Conservation (phyloP, 2,329 filamentous ascomycete genomes). For the Alternaria rosae region DNA sequence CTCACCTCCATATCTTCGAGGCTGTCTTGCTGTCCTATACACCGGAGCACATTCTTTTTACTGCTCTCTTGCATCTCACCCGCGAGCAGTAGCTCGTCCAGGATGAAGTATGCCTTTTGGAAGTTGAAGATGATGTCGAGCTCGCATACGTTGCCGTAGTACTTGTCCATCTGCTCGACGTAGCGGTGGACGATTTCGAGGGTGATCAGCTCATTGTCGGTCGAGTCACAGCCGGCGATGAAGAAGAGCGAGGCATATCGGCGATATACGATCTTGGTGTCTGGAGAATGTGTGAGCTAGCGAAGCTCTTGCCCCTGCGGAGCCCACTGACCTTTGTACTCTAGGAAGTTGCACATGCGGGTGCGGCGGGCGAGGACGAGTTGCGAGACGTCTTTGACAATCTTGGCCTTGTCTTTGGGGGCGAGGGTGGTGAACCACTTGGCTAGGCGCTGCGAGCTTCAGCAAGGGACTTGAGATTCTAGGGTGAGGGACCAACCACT, state of each 20-base stretch:
- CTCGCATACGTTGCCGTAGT: constrained; percentile 99
- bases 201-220: constrained; percentile 97
- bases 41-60: constrained; percentile 97
- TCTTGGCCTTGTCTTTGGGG: constrained; percentile 98
- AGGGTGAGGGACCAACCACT: constrained; percentile 74
- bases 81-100: constrained; percentile 93
- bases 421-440: constrained; percentile 99
- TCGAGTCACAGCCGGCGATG: constrained; percentile 96
- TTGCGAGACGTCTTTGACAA: constrained; percentile 99
- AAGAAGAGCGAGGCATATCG: constrained; percentile 99
- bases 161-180: constrained; percentile 99
- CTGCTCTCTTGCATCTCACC: constrained; percentile 99
- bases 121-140: constrained; percentile 99
- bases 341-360: constrained; percentile 99
- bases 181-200: constrained; percentile 99
- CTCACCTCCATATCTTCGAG: constrained; percentile 99
- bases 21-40: constrained; percentile 96
- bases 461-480: constrained; percentile 36
- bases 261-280: constrained; percentile 98
- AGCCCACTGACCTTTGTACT: constrained; percentile 83
- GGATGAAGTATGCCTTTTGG: constrained; percentile 98
- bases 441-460: constrained; percentile 78
- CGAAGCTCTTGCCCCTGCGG: constrained; percentile 20
- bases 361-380: constrained; percentile 94
- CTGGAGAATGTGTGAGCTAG: constrained; percentile 58